A percentile compares a stretch with the other conserved stretches of the same genome.
phyloP scores from a whole-genome alignment of 2,329 filamentous ascomycete genomes.

The Xenoacremonium recifei region DNA sequence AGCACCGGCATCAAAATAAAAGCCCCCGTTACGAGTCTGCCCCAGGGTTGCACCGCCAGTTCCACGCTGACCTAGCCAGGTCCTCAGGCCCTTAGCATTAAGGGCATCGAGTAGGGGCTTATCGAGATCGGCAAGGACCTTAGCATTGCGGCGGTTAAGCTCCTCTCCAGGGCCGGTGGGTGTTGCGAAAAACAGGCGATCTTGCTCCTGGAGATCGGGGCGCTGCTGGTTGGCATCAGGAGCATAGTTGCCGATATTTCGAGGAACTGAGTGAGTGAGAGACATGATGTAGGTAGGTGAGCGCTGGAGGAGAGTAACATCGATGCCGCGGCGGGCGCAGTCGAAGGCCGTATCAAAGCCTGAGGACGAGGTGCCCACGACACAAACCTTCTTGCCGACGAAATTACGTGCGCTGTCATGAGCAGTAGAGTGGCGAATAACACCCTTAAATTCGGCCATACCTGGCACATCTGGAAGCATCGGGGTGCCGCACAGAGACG shows the following conservation, averaged over 20 bases:
- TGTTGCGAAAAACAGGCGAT: slow-evolving; percentile 53
- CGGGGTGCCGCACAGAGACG: slow-evolving; percentile 6
- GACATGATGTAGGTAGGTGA: slow-evolving; percentile 34
- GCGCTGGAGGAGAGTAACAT: slow-evolving; percentile 10
- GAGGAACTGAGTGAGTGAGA: slow-evolving; percentile 25
- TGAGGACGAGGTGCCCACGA: slow-evolving; percentile 9
- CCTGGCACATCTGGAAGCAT: slow-evolving; percentile 6
- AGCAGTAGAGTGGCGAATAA: slow-evolving; percentile 5
- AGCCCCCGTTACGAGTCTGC: slow-evolving; percentile 23
- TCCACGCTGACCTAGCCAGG: slow-evolving; percentile 33
- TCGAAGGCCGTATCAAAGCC: slow-evolving; percentile 10
- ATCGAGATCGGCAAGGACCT: slow-evolving; percentile 14
- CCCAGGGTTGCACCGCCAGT: slow-evolving; percentile 29
- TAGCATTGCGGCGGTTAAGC: slow-evolving; percentile 8
- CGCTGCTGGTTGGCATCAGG: slow-evolving; percentile 36
- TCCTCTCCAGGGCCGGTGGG: slow-evolving; percentile 47
- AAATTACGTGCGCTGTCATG: slow-evolving; percentile 8
- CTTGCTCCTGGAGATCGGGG: slow-evolving; percentile 50
- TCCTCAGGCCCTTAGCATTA: slow-evolving; percentile 24
- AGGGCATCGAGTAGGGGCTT: slow-evolving; percentile 4
- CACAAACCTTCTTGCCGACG: slow-evolving; percentile 9
- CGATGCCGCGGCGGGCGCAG: slow-evolving; percentile 7
- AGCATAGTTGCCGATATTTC: slow-evolving; percentile 24
- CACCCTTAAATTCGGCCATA: slow-evolving; percentile 5
- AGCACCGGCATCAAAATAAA: slow-evolving; percentile 8